phyloP scores from a whole-genome alignment of 2,329 filamentous ascomycete species.

The Trichophyton schoenleinii region DNA sequence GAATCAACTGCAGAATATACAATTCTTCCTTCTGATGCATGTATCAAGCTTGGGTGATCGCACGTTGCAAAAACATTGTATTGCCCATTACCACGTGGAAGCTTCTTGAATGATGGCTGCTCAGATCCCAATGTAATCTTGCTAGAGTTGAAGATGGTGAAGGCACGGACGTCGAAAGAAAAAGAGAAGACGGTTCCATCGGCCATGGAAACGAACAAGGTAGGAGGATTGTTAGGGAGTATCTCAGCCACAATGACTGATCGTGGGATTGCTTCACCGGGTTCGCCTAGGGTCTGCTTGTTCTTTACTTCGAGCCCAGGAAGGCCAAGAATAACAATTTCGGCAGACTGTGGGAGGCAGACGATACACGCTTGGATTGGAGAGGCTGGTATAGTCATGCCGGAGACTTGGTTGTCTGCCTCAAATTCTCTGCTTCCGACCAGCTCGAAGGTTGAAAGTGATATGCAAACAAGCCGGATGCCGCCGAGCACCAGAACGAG shows the following conservation, averaged over 20 bases:
- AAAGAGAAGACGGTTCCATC: constrained; percentile 86
- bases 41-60: constrained; percentile 88
- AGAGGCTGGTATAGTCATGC: constrained; percentile 59
- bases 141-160: constrained; percentile 58
- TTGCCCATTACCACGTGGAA: constrained; percentile 55
- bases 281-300: constrained; percentile 49
- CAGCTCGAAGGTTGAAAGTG: constrained; percentile 46
- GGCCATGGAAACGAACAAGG: constrained; percentile 78
- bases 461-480: constrained; percentile 56
- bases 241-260: constrained; percentile 70
- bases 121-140: constrained; percentile 76
- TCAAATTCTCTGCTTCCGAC: constrained; percentile 49
- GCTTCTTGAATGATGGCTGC: constrained; percentile 64
- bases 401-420: constrained; percentile 66
- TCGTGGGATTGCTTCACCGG: constrained; percentile 67
- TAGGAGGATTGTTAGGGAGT: constrained; percentile 54
- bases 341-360: constrained; percentile 78
- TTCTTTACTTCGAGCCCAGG: constrained; percentile 52
- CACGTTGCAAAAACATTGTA: constrained; percentile 85
- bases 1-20: constrained; percentile 90
- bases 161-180: constrained; percentile 50
- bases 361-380: constrained; percentile 58
- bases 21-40: constrained; percentile 73
- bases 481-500: constrained; percentile 66
- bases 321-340: constrained; percentile 61